phyloP scores from a whole-genome alignment of 768 basidiomycete species.

The Lyophyllum decastes region DNA sequence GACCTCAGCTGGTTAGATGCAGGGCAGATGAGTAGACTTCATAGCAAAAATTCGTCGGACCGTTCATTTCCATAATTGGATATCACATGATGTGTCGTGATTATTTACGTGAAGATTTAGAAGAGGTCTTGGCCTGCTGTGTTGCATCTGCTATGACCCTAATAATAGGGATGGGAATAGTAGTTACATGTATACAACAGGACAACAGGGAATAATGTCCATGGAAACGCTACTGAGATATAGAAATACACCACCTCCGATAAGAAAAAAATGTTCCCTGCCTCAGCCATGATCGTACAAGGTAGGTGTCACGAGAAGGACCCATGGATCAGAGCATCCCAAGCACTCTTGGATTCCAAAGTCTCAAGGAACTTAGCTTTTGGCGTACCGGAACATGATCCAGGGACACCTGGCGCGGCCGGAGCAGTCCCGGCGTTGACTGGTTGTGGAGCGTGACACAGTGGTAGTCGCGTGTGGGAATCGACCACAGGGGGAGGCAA shows the following conservation, averaged over 20 bases:
- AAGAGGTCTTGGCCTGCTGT: no score
- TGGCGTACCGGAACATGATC: slow-evolving; percentile 30
- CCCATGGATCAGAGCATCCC: slow-evolving; percentile 70
- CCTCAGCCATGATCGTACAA: not conserved
- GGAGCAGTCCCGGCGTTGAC: slow-evolving; percentile 11
- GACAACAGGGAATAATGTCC: not conserved
- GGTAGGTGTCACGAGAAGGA: slow-evolving; percentile 50
- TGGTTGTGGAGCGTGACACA: slow-evolving; percentile 17
- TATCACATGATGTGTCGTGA: not conserved
- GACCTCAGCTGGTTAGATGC: slow-evolving; percentile 4
- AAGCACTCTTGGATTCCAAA: slow-evolving; percentile 61
- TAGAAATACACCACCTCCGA: slow-evolving; percentile 4
- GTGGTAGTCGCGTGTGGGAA: slow-evolving; percentile 3
- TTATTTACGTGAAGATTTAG: no score
- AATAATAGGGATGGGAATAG: not conserved
- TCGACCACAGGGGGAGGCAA: slow-evolving; percentile 15
- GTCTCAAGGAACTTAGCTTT: slow-evolving; percentile 56
- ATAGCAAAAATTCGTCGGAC: not conserved
- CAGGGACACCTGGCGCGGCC: slow-evolving; percentile 1
- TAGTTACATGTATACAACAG: slow-evolving; percentile 7
- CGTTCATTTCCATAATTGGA: not conserved
- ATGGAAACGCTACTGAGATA: not conserved
- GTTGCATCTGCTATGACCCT: no score
- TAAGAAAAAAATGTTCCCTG: not conserved
- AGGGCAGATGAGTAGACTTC: not conserved